phyloP scores from a whole-genome alignment of 1,284 basidiomycete genomes.

The Heliocybe sulcata region DNA sequence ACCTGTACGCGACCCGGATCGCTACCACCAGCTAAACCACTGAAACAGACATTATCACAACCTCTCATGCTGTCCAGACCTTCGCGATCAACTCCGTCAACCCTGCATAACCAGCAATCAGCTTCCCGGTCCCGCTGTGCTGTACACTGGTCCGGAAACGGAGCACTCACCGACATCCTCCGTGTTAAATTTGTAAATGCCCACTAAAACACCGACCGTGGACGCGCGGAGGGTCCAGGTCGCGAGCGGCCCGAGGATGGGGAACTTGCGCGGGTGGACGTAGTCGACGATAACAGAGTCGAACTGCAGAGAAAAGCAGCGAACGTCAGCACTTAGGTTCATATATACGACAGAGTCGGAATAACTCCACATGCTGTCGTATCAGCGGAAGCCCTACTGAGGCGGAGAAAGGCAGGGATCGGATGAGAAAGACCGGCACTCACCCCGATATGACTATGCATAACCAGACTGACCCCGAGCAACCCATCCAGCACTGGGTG shows the following conservation, averaged over 20 bases:
- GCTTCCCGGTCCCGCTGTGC: no score
- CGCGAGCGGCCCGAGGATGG: slow-evolving; percentile 58
- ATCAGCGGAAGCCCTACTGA: no score
- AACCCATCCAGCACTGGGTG: slow-evolving; percentile 87
- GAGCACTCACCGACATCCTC: slow-evolving; percentile 78
- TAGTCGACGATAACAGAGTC: slow-evolving; percentile 82
- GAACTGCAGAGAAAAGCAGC: slow-evolving; percentile 38
- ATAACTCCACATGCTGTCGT: no score
- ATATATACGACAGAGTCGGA: no score
- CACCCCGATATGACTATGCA: slow-evolving; percentile 94
- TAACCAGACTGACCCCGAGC: slow-evolving; percentile 79
- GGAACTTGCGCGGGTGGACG: slow-evolving; percentile 91
- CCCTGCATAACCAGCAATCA: slow-evolving; percentile 28
- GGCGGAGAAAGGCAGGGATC: no score
- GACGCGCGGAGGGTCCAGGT: slow-evolving; percentile 75
- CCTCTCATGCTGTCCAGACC: slow-evolving; percentile 54
- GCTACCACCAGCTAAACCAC: no score
- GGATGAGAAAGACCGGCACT: slow-evolving; percentile 18
- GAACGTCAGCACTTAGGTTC: no score
- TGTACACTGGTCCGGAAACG: slow-evolving; percentile 4
- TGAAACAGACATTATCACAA: no score
- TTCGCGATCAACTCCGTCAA: slow-evolving; percentile 65
- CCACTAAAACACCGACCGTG: slow-evolving; percentile 83
- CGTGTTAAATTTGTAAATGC: slow-evolving; percentile 96
- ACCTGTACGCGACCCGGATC: no score